A percentile compares a stretch with the other conserved stretches of the same genome.
Conservation (phyloP, 176 grass and related monocot genomes). For the Triticum timopheevii region DNA sequence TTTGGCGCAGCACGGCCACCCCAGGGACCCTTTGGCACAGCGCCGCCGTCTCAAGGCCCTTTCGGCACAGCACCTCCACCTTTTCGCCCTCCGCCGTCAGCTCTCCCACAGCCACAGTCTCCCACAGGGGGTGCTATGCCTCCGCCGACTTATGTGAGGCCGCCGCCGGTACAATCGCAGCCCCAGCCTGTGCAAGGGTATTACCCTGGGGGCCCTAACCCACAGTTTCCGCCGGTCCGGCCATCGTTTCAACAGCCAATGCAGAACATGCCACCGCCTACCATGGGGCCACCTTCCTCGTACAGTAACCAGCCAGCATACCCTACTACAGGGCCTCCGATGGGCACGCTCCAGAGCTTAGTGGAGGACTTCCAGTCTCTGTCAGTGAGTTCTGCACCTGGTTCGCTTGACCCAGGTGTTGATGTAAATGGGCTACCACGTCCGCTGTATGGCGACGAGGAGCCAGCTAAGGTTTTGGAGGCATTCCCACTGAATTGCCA, state of each 20-base stretch:
- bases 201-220: constrained; percentile 36
- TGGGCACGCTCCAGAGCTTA: constrained; percentile 41
- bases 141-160: constrained; percentile 26
- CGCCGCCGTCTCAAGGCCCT: constrained; percentile 16
- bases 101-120: constrained; percentile 33
- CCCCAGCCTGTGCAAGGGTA: constrained; percentile 39
- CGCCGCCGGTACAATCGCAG: constrained; percentile 28
- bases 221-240: constrained; percentile 37
- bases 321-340: constrained; percentile 46
- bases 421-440: constrained; percentile 76
- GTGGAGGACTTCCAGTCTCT: constrained; percentile 97
- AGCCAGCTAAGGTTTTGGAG: constrained; percentile 59
- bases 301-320: constrained; percentile 51
- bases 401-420: constrained; percentile 69
- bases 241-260: constrained; percentile 37
- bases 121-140: constrained; percentile 23
- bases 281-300: constrained; percentile 22
- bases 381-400: constrained; percentile 65
- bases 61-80: constrained; percentile 9
- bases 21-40: not conserved
- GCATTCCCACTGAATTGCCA: constrained; percentile 80
- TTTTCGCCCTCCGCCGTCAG: constrained; percentile 27
- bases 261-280: constrained; percentile 50
- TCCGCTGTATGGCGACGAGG: constrained; percentile 77
- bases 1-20: not conserved